Base-by-base conservation (phyloP, 1,139 yeast species). In the Petasospora fabianii region DNA sequence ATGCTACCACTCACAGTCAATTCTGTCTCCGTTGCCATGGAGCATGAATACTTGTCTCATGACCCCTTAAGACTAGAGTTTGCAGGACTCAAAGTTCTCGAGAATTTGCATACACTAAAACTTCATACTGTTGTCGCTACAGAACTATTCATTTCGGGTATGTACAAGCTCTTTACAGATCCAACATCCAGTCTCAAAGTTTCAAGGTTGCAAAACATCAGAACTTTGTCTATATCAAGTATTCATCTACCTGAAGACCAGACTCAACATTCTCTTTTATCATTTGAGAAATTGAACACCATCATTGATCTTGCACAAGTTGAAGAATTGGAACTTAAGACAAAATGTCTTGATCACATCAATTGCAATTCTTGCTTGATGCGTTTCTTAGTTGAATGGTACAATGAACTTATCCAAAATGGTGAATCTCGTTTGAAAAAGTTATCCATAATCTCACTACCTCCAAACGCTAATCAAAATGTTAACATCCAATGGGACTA, bases 361-460 rank as follows among this genome's bases (percentile, higher is more conserved):
- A 24, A 36, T 10, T 53, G 57, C 27, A 49, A 53, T 30, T 28
- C 34, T 5, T 57, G 59, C 32, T 36, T 55, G 5, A 15, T 51
- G 7, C 48, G 50, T 10, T 55, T 57, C 34, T 38, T 57, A 38
- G 28, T 40, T 12, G 47, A 54, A 11, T 57, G 61, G 61, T 41
- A 41, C 18, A 27, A 44, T 5, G 41, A 37, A 3, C 28, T 38
- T 8, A 18, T 17, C 30, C 14, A 18, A 17, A 30, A 35, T 21
- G 39, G 21, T 3, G 27, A 22, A 10, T 35, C 41, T 8, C 34
- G 35, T 8, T 39, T 47, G 37, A 41, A 46, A 24, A 48, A 45
- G 36, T 27, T 55, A 2, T 47, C 58, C 21, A 35, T 55, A 5
- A 48, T 55, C 8, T 46, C 51, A n/a, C 30, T 46, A 3, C 52